Conservation (phyloP, 2,329 filamentous ascomycete genomes). For the Fusarium nematophilum region DNA sequence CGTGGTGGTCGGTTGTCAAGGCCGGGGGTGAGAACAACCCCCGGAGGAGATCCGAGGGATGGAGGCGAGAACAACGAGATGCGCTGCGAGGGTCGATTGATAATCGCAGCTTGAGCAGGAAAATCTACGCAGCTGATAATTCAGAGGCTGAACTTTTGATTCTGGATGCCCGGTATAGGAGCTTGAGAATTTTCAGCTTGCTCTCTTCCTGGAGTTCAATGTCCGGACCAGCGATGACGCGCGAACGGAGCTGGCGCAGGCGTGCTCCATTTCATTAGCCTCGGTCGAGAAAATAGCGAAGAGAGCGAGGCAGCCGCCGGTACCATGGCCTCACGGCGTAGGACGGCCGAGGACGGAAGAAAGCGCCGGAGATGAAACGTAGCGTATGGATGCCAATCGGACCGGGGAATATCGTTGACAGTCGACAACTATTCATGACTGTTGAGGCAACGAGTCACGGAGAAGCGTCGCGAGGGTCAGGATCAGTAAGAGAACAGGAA, state of each 20-base stretch:
- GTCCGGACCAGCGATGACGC: slow-evolving; percentile 19
- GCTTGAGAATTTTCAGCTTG: background rate
- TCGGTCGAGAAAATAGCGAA: background rate
- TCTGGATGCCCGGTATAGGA: slow-evolving; percentile 17
- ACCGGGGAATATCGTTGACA: slow-evolving; percentile 24
- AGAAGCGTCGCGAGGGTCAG: background rate
- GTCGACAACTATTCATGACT: slow-evolving; percentile 21
- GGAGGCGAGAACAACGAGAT: slow-evolving; percentile 11
- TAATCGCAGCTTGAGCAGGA: background rate
- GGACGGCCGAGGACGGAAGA: slow-evolving; percentile 5
- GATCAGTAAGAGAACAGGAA: slow-evolving; percentile 7
- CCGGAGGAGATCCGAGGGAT: slow-evolving; percentile 28
- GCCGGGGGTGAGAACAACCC: slow-evolving; percentile 8
- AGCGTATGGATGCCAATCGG: slow-evolving; percentile 31
- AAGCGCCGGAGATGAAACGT: slow-evolving; percentile 28
- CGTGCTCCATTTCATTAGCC: background rate
- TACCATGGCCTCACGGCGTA: background rate
- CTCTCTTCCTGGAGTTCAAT: slow-evolving; percentile 25
- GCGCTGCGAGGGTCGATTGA: background rate
- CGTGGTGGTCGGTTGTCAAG: slow-evolving; percentile 15
- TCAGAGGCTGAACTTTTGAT: background rate
- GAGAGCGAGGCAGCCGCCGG: slow-evolving; percentile 4
- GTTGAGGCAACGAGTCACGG: slow-evolving; percentile 6
- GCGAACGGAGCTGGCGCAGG: slow-evolving; percentile 10
- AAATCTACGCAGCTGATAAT: no score